phyloP scores from a whole-genome alignment of 306 rosid species.

The Albizia julibrissin region DNA sequence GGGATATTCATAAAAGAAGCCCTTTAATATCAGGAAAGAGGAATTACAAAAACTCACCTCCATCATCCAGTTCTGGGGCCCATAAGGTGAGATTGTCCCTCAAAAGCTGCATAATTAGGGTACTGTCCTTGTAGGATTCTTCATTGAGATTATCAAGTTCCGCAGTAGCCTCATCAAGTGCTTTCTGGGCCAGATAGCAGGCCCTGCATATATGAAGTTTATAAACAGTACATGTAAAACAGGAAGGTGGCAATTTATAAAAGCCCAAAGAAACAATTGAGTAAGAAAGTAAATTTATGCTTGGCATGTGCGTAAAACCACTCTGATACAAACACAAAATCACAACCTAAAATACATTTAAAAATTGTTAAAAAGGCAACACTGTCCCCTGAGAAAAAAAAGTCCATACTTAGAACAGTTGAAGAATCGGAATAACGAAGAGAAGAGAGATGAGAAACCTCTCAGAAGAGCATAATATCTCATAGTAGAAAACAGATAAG shows the following conservation, averaged over 20 bases:
- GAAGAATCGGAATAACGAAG: background rate
- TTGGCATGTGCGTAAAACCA: background rate
- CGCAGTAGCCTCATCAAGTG: constrained; percentile 11
- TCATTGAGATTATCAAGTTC: constrained; percentile 15
- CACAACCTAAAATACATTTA: background rate
- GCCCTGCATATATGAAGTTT: background rate
- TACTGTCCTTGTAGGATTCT: constrained; percentile 6
- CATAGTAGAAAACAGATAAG: constrained; percentile 1
- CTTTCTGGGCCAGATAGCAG: constrained; percentile 17
- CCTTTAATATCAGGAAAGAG: background rate
- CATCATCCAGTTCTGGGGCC: constrained; percentile 5
- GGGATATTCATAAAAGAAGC: background rate
- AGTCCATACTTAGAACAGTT: background rate
- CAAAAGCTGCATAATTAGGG: constrained; percentile 16
- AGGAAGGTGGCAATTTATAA: background rate
- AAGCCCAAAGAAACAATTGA: background rate
- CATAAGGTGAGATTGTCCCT: constrained; percentile 16
- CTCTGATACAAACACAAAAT: background rate
- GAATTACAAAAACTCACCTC: background rate
- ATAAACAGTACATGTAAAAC: background rate
- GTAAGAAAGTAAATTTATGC: background rate
- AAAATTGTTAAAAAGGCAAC: background rate
- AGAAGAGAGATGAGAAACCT: background rate
- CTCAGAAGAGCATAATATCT: background rate
- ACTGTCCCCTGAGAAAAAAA: background rate